Conservation (phyloP, 768 basidiomycete species). For the Calocybe indica region DNA sequence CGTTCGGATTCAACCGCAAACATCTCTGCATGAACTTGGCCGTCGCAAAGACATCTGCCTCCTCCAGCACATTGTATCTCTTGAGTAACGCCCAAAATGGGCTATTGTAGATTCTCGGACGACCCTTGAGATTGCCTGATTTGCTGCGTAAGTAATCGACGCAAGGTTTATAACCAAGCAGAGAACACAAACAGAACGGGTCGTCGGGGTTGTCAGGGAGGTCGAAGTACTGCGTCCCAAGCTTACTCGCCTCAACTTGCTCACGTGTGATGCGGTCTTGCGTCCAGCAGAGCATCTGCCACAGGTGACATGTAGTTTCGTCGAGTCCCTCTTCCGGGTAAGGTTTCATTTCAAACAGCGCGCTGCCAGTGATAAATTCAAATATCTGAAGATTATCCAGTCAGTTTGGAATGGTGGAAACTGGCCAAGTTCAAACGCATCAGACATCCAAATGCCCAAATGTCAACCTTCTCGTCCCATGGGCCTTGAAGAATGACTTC, state of each 20-base stretch:
- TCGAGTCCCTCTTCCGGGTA: conserved; percentile 2
- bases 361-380: conserved; percentile 9
- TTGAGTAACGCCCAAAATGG: conserved; percentile 10
- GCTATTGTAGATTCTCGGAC: conserved; percentile 7
- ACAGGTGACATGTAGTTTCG: not conserved
- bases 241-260: conserved; percentile 4
- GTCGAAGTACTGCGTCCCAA: conserved; percentile 10
- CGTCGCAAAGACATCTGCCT: conserved; percentile 9
- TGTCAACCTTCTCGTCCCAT: conserved; percentile 22
- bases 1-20: conserved; percentile 15
- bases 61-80: conserved; percentile 9
- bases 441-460: conserved; percentile 25
- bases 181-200: conserved; percentile 1
- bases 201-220: not conserved
- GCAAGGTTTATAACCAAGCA: not conserved
- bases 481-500: conserved; percentile 19
- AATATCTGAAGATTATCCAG: conserved; percentile 9
- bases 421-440: conserved; percentile 8
- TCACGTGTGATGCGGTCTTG: not conserved
- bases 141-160: not conserved
- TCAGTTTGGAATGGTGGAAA: not conserved
- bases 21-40: conserved; percentile 14
- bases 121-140: conserved; percentile 13
- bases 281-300: conserved; percentile 4
- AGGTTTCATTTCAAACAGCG: conserved; percentile 8